These are phyloP conservation scores for Pyrenochaeta sp. DNA, from an alignment of 2,329 filamentous ascomycete species.

Conservation along the genomic window DNA sequence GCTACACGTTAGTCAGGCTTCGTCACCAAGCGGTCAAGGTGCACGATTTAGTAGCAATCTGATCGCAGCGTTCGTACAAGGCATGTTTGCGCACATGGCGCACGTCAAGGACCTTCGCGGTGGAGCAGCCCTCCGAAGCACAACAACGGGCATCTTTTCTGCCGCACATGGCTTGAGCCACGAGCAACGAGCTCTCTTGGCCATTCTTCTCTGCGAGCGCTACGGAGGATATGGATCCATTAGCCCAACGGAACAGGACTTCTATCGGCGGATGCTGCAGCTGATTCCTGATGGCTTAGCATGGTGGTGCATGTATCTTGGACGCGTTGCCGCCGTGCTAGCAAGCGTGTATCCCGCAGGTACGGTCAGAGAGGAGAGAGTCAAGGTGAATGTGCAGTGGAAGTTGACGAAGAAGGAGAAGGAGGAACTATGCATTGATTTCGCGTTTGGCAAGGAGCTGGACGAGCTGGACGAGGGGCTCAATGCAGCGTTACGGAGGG, in stretches of 20 bases:
- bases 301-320: constrained; percentile 74
- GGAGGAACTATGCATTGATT: constrained; percentile 41
- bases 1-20: constrained; percentile 53
- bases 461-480: constrained; percentile 47
- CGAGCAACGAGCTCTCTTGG: constrained; percentile 73
- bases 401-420: constrained; percentile 36
- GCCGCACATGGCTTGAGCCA: constrained; percentile 78
- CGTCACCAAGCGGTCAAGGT: constrained; percentile 31
- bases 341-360: constrained; percentile 70
- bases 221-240: constrained; percentile 71
- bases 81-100: constrained; percentile 61
- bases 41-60: constrained; percentile 56
- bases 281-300: constrained; percentile 63
- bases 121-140: constrained; percentile 75
- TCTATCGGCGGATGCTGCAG: constrained; percentile 62
- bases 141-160: constrained; percentile 72
- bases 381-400: constrained; percentile 38
- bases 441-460: constrained; percentile 31
- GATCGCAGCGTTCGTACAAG: constrained; percentile 66
- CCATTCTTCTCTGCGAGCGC: constrained; percentile 74
- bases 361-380: constrained; percentile 51
- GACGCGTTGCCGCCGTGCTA: constrained; percentile 66
- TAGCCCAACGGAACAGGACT: constrained; percentile 64
- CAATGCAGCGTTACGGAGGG: constrained; percentile 36
- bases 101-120: constrained; percentile 60